phyloP scores from a whole-genome alignment of 805 yeast species.

The Kregervanrija delftensis region DNA sequence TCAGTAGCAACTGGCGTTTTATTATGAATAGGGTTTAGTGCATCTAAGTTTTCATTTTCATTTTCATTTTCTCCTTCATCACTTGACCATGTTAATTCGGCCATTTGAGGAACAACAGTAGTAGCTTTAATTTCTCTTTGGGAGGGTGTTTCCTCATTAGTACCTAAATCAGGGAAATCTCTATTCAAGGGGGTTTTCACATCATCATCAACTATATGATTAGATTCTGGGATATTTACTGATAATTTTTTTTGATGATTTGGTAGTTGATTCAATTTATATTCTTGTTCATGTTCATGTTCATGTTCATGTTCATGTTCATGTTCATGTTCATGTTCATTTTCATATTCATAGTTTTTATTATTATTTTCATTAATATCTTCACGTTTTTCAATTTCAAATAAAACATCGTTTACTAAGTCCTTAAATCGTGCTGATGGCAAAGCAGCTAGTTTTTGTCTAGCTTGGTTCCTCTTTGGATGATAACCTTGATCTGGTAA shows the following conservation, averaged over 20 bases:
- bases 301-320: neutral
- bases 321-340: neutral
- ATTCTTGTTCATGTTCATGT: neutral
- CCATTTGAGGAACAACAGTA: conserved; percentile 77
- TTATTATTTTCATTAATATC: neutral
- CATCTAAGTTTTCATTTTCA: too few relatives aligned
- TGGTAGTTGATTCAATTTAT: neutral
- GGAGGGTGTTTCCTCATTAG: conserved; percentile 21
- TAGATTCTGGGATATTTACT: neutral
- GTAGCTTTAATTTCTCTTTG: conserved; percentile 43
- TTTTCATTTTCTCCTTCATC: conserved; percentile 61
- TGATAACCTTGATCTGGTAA: conserved; percentile 79
- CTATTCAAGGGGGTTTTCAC: conserved; percentile 14
- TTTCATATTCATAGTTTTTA: neutral
- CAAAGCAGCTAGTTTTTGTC: conserved; percentile 81
- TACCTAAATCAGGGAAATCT: conserved; percentile 5
- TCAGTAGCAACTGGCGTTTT: too few relatives aligned
- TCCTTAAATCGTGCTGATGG: conserved; percentile 82
- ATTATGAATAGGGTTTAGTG: too few relatives aligned
- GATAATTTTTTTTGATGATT: neutral
- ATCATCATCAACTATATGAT: conserved; percentile 2
- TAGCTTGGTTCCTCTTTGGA: conserved; percentile 91
- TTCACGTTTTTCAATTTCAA: conserved; percentile 62
- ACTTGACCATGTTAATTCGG: conserved; percentile 82
- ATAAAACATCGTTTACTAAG: conserved; percentile 81